Conservation (phyloP, 768 basidiomycete species). For the Auricularia sp. region DNA sequence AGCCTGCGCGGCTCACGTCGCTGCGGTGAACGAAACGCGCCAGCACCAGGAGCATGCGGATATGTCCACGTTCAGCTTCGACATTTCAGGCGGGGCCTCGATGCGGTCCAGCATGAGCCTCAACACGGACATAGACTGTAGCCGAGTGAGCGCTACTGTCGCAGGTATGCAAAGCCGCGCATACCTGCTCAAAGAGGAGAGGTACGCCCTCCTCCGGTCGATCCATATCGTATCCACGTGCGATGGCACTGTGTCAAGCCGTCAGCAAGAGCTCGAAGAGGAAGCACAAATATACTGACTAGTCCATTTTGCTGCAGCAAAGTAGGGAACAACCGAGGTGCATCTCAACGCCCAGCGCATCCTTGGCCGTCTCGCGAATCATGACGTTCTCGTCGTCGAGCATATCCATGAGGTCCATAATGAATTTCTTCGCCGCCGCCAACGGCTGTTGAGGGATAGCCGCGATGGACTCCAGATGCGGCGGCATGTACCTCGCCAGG, state of each 20-base stretch:
- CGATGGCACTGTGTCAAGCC: background rate
- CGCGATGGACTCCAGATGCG: conserved; percentile 21
- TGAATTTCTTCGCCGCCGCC: conserved; percentile 53
- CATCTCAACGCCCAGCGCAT: conserved; percentile 73
- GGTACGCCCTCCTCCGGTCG: conserved; percentile 8
- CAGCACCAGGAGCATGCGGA: conserved; percentile 35
- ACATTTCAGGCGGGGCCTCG: conserved; percentile 46
- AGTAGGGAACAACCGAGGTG: conserved; percentile 54
- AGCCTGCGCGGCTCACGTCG: conserved; percentile 32
- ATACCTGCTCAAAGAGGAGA: conserved; percentile 68
- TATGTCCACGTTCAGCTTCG: conserved; percentile 38
- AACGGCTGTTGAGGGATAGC: conserved; percentile 19
- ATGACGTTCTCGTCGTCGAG: conserved; percentile 53
- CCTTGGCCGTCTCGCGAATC: conserved; percentile 69
- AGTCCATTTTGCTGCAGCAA: conserved; percentile 61
- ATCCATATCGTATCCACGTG: background rate
- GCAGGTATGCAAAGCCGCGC: background rate
- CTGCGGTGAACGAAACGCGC: conserved; percentile 54
- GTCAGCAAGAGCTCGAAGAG: background rate
- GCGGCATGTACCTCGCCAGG: conserved; percentile 52
- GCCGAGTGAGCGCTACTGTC: conserved; percentile 5
- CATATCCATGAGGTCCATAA: conserved; percentile 58
- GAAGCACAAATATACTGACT: conserved; percentile 37
- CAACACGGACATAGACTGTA: conserved; percentile 62
- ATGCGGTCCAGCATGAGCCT: conserved; percentile 71